Evolutionary conservation across 805 yeast genomes (phyloP), one percentile per base, ranked within the genome.

Genomic region (Lachancea sp.): DNA sequence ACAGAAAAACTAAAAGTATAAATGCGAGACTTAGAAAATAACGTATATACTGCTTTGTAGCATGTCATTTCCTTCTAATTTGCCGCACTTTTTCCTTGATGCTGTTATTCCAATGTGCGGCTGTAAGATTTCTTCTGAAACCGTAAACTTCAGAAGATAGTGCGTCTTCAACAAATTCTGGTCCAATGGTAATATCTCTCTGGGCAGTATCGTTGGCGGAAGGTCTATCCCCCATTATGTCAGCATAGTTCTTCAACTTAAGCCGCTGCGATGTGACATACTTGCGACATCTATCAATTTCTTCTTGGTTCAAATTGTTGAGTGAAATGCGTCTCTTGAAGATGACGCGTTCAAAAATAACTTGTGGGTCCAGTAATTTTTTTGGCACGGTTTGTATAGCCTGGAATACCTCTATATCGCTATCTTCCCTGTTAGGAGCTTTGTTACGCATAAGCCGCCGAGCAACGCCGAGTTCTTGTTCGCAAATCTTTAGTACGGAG

Each of bases 361-460:
- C 61, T 48, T 80, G 78, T 2, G 92, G 88, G 58, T 88, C 83
- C 3, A 84, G 52, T 13, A 85, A 52, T 19, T 69, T 63, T 50
- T 80, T 82, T 3, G 98, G 98, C 23, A 73, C 76, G 45, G 83
- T 80, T 61, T 90, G 98, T 48, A 90, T 74, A 25, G 80, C 70
- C 63, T 89, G 97, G 56, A 90, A 92, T 15, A 87, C 63, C 49
- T 78, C 84, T 70, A 77, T 74, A 41, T 71, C 77, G 45, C 68
- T 75, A 24, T 61, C 63, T 29, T 60, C 64, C 30, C 45, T 49
- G 37, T 37, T 43, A 17, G 30, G 38, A 16, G 36, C 36, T 16
- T 30, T 30, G 16, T 38, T 39, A 19, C 48, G 43, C 39, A 22
- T 19, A 28, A 30, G 19, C 12, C 36, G 42, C 34, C 42, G 59